Percentiles rank a stretch among this genome's conserved stretches.
Conservation (phyloP, 441 rosid species). For the Geranium incanum region DNA sequence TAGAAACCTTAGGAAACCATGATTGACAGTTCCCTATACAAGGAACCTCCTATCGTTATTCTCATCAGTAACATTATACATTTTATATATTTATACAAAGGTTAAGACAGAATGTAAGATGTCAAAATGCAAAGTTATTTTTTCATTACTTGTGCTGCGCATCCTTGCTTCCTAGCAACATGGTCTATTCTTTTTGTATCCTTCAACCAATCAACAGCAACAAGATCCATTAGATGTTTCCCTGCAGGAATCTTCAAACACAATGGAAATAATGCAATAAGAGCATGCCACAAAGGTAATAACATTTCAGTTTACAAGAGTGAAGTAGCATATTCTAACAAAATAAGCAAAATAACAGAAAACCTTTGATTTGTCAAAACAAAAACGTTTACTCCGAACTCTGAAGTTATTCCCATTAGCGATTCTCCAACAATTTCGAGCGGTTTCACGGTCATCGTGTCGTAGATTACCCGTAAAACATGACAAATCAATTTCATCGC, state of each 20-base stretch:
- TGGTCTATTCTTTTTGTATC: conserved; percentile 95
- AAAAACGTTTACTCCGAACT: conserved; percentile 90
- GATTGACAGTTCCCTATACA: too few relatives aligned
- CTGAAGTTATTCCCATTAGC: conserved; percentile 88
- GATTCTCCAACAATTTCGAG: conserved; percentile 86
- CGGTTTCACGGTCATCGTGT: conserved; percentile 73
- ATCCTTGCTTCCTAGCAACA: conserved; percentile 86
- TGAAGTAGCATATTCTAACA: conserved; percentile 3
- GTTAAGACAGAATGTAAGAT: neutral
- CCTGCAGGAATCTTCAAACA: conserved; percentile 78
- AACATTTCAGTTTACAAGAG: conserved; percentile 8
- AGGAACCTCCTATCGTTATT: too few relatives aligned
- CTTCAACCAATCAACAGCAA: conserved; percentile 99
- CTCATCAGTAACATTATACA: too few relatives aligned
- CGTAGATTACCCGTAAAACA: conserved; percentile 81
- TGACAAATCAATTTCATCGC: conserved; percentile 65
- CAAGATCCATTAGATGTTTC: conserved; percentile 94
- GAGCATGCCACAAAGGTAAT: conserved; percentile 17
- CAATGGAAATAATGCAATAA: conserved; percentile 19
- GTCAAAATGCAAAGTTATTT: neutral
- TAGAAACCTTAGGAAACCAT: too few relatives aligned
- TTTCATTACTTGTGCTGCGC: conserved; percentile 69
- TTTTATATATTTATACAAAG: too few relatives aligned
- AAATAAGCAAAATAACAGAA: conserved; percentile 16
- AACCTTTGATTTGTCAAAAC: conserved; percentile 88